These are phyloP conservation scores for Caloboletus firmus DNA, from an alignment of 1,284 basidiomycete genomes.

Conservation along the genomic window DNA sequence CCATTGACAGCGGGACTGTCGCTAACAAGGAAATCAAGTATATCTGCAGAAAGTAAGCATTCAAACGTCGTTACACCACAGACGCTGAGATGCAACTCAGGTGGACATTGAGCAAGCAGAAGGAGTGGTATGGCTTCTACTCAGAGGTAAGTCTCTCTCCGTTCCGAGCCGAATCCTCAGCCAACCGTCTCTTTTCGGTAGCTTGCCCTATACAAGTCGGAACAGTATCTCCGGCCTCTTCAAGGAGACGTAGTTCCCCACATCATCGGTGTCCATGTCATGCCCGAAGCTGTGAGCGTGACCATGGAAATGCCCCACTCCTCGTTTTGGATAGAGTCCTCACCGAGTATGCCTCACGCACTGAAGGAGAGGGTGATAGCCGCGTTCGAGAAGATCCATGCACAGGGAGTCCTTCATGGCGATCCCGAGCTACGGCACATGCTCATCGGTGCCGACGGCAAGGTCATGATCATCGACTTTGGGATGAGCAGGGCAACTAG, in stretches of 20 bases:
- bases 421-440: constrained; percentile 53
- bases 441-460: constrained; percentile 55
- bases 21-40: constrained; percentile 41
- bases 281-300: constrained; percentile 42
- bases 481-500: constrained; percentile 44
- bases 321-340: constrained; percentile 58
- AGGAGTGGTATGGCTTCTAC: constrained; percentile 43
- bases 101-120: constrained; percentile 38
- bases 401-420: constrained; percentile 50
- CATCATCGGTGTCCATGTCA: constrained; percentile 51
- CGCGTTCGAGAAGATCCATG: constrained; percentile 51
- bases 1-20: constrained; percentile 40
- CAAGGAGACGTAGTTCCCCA: constrained; percentile 55
- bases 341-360: constrained; percentile 48
- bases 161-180: background rate
- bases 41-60: constrained; percentile 47
- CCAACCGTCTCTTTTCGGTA: constrained; percentile 15
- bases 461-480: constrained; percentile 59
- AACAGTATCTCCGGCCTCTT: constrained; percentile 47
- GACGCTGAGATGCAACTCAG: constrained; percentile 30
- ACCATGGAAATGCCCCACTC: constrained; percentile 55
- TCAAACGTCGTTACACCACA: background rate
- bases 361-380: constrained; percentile 50
- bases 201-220: constrained; percentile 44
- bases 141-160: constrained; percentile 37